phyloP scores from a whole-genome alignment of 208 protist species.

The Trypanosoma theileri region DNA sequence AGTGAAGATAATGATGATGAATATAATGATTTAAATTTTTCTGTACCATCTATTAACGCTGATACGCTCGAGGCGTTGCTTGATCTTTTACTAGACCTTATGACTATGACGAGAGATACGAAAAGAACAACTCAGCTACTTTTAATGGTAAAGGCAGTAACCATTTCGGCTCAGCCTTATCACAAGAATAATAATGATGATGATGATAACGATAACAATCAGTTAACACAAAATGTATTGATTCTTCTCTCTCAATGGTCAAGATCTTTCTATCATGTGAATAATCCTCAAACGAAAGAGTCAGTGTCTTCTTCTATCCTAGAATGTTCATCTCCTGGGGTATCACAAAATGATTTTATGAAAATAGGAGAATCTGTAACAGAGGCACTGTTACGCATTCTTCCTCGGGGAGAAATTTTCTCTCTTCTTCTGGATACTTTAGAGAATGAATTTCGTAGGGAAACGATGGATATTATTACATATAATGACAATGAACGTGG shows the following conservation, averaged over 20 bases:
- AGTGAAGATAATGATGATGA: conserved; percentile 3
- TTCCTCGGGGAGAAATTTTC: conserved; percentile 1
- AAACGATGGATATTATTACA: conserved; percentile 22
- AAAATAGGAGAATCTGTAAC: background rate
- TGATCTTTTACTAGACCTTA: conserved; percentile 11
- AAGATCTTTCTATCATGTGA: background rate
- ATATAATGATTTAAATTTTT: conserved; percentile 3
- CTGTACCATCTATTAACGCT: background rate
- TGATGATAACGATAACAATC: too few relatives aligned
- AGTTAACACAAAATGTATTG: too few relatives aligned
- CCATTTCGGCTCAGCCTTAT: conserved; percentile 12
- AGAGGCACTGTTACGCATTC: conserved; percentile 2
- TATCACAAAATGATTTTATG: background rate
- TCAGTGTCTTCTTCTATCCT: background rate
- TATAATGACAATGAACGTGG: conserved; percentile 31
- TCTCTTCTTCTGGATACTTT: conserved; percentile 4
- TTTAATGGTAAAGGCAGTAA: conserved; percentile 20
- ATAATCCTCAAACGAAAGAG: background rate
- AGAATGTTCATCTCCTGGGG: background rate
- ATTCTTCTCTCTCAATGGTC: conserved; percentile 8
- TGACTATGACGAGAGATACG: conserved; percentile 6
- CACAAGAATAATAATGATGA: conserved; percentile 2
- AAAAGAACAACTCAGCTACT: conserved; percentile 8
- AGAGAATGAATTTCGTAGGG: conserved; percentile 6
- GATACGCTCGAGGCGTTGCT: conserved; percentile 11